phyloP scores from a whole-genome alignment of 345 rosid genomes.

The Orychophragmus violaceus region DNA sequence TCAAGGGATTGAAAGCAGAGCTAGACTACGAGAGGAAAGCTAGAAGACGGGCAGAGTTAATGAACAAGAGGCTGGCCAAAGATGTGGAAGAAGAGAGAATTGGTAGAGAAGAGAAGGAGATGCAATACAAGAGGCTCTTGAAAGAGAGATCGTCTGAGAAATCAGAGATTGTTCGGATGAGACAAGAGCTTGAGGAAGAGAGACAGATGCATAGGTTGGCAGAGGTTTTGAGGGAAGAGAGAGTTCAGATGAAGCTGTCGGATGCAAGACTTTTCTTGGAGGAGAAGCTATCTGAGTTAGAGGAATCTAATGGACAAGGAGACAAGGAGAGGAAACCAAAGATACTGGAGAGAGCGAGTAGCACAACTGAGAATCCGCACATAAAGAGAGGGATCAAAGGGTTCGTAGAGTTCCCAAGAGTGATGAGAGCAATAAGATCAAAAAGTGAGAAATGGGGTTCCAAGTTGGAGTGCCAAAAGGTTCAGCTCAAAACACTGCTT shows the following conservation, averaged over 20 bases:
- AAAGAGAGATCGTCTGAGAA: constrained; percentile 44
- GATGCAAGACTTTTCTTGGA: constrained; percentile 69
- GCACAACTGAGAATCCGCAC: constrained; percentile 55
- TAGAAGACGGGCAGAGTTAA: constrained; percentile 49
- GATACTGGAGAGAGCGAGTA: constrained; percentile 16
- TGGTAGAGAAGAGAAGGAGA: constrained; percentile 55
- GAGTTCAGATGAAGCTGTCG: constrained; percentile 68
- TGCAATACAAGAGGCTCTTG: constrained; percentile 53
- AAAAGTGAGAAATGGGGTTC: constrained; percentile 64
- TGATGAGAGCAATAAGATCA: constrained; percentile 58
- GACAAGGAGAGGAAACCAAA: constrained; percentile 19
- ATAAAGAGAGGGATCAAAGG: constrained; percentile 76
- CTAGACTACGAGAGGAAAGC: constrained; percentile 57
- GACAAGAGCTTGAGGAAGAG: no score
- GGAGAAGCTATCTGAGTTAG: constrained; percentile 51
- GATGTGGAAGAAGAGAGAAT: constrained; percentile 57
- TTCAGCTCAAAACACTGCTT: constrained; percentile 61
- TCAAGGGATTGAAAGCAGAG: constrained; percentile 58
- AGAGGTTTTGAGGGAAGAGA: no score
- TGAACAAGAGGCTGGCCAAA: constrained; percentile 54
- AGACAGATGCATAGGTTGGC: no score
- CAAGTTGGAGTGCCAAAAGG: constrained; percentile 72
- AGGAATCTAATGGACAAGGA: constrained; percentile 22
- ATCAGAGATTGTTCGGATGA: no score
- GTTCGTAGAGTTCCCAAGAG: constrained; percentile 75